A percentile compares a stretch with the other conserved stretches of the same genome.
These are phyloP conservation scores for Pistacia integerrima DNA, from an alignment of 345 rosid genomes.

Conservation along the genomic window DNA sequence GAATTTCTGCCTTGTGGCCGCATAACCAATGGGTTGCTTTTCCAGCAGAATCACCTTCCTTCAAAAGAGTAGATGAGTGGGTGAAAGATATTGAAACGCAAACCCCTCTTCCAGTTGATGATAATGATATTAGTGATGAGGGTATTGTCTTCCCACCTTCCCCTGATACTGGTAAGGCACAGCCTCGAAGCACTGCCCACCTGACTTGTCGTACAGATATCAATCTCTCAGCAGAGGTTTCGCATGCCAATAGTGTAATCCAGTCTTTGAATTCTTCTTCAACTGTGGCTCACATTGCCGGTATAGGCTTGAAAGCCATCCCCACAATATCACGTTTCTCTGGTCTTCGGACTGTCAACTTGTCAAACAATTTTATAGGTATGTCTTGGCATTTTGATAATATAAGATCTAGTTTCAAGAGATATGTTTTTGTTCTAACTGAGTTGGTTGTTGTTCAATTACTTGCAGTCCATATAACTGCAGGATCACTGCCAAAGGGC, in stretches of 20 bases:
- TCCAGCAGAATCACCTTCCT: slow-evolving; percentile 60
- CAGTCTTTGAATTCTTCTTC: slow-evolving; percentile 84
- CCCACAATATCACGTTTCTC: slow-evolving; percentile 71
- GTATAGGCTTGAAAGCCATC: slow-evolving; percentile 75
- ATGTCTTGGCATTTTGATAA: slow-evolving; percentile 19
- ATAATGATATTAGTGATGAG: slow-evolving; percentile 33
- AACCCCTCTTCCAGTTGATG: slow-evolving; percentile 27
- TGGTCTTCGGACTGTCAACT: slow-evolving; percentile 77
- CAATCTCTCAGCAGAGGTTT: slow-evolving; percentile 59
- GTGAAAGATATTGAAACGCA: slow-evolving; percentile 61
- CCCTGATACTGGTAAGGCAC: slow-evolving; percentile 52
- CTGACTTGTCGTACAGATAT: slow-evolving; percentile 32
- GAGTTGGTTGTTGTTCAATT: not conserved
- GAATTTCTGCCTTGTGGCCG: slow-evolving; percentile 58
- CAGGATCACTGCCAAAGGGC: slow-evolving; percentile 86
- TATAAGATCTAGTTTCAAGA: not conserved
- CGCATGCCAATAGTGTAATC: slow-evolving; percentile 69
- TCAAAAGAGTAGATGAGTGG: slow-evolving; percentile 82
- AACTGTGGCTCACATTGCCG: slow-evolving; percentile 76
- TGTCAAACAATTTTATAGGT: slow-evolving; percentile 87
- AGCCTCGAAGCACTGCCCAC: slow-evolving; percentile 23
- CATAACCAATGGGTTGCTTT: slow-evolving; percentile 88
- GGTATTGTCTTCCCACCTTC: slow-evolving; percentile 48
- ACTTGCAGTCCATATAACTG: slow-evolving; percentile 63
- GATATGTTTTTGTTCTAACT: not conserved